Evolutionary conservation across 805 yeast genomes (phyloP).

Genomic region (Isabelozyma heimii): DNA sequence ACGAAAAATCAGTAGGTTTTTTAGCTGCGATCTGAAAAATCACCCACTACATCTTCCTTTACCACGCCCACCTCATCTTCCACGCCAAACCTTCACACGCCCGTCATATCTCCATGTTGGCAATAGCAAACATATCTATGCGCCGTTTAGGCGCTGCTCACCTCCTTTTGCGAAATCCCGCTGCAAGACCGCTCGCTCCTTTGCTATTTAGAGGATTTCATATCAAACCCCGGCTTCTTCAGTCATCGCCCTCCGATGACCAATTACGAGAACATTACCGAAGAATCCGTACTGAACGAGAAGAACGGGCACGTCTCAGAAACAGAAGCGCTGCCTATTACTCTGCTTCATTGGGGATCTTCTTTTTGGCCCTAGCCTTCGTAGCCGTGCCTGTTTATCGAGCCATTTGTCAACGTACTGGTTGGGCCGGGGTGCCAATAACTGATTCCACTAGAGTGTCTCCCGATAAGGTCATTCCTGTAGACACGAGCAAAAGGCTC

Average conservation of each 20-base stretch:
- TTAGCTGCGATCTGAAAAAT: not conserved
- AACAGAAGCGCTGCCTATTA: slow-evolving; percentile 63
- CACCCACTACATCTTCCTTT: not conserved
- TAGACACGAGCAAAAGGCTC: slow-evolving; percentile 78
- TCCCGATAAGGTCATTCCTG: slow-evolving; percentile 83
- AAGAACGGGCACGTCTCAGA: slow-evolving; percentile 26
- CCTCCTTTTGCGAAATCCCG: not conserved
- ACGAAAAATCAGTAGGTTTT: not conserved
- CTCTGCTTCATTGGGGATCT: slow-evolving; percentile 62
- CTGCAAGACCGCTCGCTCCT: not conserved
- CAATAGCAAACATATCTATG: not conserved
- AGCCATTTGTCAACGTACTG: slow-evolving; percentile 89
- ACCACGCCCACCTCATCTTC: not conserved
- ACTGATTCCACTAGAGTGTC: slow-evolving; percentile 81
- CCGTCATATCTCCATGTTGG: no score
- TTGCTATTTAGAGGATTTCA: not conserved
- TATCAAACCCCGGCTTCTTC: not conserved
- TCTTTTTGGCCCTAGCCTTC: slow-evolving; percentile 75
- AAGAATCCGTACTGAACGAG: slow-evolving; percentile 13
- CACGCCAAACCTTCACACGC: not conserved
- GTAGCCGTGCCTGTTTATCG: slow-evolving; percentile 92
- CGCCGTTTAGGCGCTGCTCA: not conserved
- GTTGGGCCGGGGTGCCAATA: slow-evolving; percentile 94
- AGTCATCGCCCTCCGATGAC: not conserved
- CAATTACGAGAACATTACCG: not conserved